These are phyloP conservation scores for Lactifluus echinatus DNA, from an alignment of 768 basidiomycete genomes.

Conservation along the genomic window DNA sequence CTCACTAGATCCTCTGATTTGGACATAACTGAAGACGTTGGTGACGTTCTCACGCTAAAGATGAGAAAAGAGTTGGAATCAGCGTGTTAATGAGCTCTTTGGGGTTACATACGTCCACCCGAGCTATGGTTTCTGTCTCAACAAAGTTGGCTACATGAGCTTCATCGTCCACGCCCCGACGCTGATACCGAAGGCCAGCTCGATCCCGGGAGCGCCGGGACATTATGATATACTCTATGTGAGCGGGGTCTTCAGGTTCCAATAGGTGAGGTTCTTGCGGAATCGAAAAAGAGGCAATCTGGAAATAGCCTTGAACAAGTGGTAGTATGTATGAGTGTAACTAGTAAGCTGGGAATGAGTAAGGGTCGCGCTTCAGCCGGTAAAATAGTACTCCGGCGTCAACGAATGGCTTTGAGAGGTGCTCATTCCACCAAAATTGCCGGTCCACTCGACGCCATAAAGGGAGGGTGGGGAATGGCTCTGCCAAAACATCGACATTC, in stretches of 20 bases:
- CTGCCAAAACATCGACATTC: conserved; percentile 47
- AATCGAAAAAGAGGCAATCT: conserved; percentile 59
- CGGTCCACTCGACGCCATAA: conserved; percentile 87
- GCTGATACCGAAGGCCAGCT: conserved; percentile 89
- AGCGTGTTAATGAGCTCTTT: background rate
- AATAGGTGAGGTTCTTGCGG: conserved; percentile 38
- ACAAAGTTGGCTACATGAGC: conserved; percentile 95
- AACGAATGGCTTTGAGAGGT: conserved; percentile 73
- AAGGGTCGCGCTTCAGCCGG: background rate
- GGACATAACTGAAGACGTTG: conserved; percentile 84
- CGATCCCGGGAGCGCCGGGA: conserved; percentile 84
- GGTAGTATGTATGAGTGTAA: conserved; percentile 82
- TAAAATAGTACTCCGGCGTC: conserved; percentile 64
- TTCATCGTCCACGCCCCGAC: conserved; percentile 88
- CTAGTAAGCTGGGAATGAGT: conserved; percentile 28
- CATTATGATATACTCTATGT: conserved; percentile 71
- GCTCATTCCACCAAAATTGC: conserved; percentile 96
- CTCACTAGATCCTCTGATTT: conserved; percentile 86
- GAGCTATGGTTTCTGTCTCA: conserved; percentile 85
- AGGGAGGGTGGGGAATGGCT: conserved; percentile 71
- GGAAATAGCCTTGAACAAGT: conserved; percentile 90
- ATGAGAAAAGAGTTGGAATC: background rate
- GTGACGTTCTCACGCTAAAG: conserved; percentile 59
- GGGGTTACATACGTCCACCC: conserved; percentile 54
- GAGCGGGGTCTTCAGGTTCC: conserved; percentile 30